Evolutionary conservation across 257 asterid genomes (phyloP), one percentile per base, ranked within the genome.

Genomic region (Nicotiana benthamiana): DNA sequence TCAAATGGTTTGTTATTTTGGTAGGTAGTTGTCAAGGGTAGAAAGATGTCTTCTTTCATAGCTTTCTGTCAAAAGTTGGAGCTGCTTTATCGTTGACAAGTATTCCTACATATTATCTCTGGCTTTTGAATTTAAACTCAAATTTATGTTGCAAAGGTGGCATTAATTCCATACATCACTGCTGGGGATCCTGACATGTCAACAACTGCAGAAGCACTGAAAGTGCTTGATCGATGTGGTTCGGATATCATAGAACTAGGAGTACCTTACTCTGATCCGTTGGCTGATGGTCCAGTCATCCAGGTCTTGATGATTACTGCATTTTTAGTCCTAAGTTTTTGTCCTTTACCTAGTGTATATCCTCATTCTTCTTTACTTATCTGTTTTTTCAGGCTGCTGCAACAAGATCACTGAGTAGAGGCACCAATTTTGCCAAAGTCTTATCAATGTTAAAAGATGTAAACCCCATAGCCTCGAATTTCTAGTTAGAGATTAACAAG

Each of bases 211-310:
- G 89, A 91, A 85, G 98, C 93, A 11, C 86, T 94, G 82, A 92
- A 92, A 88, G 74, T 94, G 80, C 93, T 94, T 8, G 97, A 92
- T 83, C 88, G 86, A n/a, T 94, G 98, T 52, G 98, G 98, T 75
- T 89, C 93, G 22, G 95, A 94, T 83, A 89, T 94, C 80, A 94
- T 94, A 76, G 98, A 94, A 84, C 83, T 94, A 32, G 98, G 98
- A 30, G 89, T 94, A 67, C 98, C 98, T 84, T 94, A 94, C 84
- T 92, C 98, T 32, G 98, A 94, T 83, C 98, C 98, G n/a, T 85
- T 94, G 83, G 98, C 98, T 76, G 98, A 94, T 86, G 98, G 98
- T 67, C 97, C 98, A 53, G 97, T 94, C 81, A 94, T 94, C 83
- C 98, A 94, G 96, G 98, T 92, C 26, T 72, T 72, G 57, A 48